phyloP scores from a whole-genome alignment of 1,139 yeast species.

The Lodderomyces pseudojiufengensis region DNA sequence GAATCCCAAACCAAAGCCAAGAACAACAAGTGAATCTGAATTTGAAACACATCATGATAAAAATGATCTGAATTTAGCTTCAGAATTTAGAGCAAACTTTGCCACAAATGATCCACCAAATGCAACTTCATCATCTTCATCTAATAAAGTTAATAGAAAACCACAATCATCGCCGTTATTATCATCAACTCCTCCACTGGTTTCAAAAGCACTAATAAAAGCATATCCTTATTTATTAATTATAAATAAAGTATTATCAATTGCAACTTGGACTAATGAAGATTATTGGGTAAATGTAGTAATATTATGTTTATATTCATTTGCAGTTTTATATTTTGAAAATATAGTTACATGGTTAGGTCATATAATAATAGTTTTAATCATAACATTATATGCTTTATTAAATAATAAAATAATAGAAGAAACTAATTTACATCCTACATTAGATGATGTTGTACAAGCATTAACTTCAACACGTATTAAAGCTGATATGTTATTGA shows the following conservation, averaged over 20 bases:
- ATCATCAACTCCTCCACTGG: constrained; percentile 85
- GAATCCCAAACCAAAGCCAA: too few relatives aligned
- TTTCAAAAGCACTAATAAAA: constrained; percentile 74
- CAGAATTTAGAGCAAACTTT: constrained; percentile 14
- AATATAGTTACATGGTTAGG: constrained; percentile 72
- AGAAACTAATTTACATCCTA: constrained; percentile 66
- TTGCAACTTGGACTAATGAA: constrained; percentile 89
- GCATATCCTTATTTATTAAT: constrained; percentile 81
- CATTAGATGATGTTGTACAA: constrained; percentile 85
- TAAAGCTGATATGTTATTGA: constrained; percentile 70
- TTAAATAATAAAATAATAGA: constrained; percentile 47
- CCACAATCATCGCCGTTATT: constrained; percentile 63
- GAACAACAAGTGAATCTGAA: constrained; percentile 2
- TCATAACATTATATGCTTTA: constrained; percentile 63
- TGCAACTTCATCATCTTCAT: neutral
- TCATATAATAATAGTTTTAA: constrained; percentile 67
- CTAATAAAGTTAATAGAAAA: constrained; percentile 14
- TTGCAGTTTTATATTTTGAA: constrained; percentile 71
- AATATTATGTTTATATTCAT: constrained; percentile 52
- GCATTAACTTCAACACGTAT: constrained; percentile 71
- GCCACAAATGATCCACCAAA: constrained; percentile 5
- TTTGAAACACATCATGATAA: constrained; percentile 3
- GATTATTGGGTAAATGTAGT: constrained; percentile 76
- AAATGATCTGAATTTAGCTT: neutral
- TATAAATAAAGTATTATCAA: constrained; percentile 63